phyloP scores from a whole-genome alignment of 805 yeast species.

The Myxozyma mucilagina region DNA sequence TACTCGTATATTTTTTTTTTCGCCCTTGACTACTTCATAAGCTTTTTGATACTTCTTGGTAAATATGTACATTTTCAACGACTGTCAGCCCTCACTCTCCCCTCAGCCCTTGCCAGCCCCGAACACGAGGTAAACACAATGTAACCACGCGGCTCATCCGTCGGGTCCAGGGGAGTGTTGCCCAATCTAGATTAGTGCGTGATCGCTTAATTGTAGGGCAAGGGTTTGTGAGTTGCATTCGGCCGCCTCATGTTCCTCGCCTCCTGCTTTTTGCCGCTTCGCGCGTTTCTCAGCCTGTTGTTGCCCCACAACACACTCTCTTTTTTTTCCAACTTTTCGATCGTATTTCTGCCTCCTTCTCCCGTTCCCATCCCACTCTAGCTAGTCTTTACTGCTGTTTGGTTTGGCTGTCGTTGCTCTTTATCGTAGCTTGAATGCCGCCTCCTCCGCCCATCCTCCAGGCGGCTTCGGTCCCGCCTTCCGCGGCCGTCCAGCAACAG shows the following conservation, averaged over 20 bases:
- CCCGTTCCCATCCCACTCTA: neutral
- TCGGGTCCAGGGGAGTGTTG: slow-evolving; percentile 1
- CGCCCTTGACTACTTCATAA: neutral
- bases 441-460: slow-evolving; percentile 10
- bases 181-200: slow-evolving; percentile 12
- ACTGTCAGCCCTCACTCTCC: neutral
- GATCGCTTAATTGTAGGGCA: slow-evolving; percentile 8
- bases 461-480: slow-evolving; percentile 2
- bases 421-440: neutral
- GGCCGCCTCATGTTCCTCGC: slow-evolving; percentile 1
- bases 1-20: neutral
- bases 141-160: neutral
- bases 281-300: neutral
- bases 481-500: slow-evolving; percentile 11
- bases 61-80: neutral
- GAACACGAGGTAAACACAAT: neutral
- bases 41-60: neutral
- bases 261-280: neutral
- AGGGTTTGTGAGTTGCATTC: slow-evolving; percentile 7
- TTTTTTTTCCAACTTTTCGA: neutral
- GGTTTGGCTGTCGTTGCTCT: neutral
- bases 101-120: neutral
- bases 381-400: neutral
- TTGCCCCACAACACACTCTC: neutral
- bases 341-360: neutral